Conservation (phyloP, 129 eudicot genomes). For the Lactuca sativa region DNA sequence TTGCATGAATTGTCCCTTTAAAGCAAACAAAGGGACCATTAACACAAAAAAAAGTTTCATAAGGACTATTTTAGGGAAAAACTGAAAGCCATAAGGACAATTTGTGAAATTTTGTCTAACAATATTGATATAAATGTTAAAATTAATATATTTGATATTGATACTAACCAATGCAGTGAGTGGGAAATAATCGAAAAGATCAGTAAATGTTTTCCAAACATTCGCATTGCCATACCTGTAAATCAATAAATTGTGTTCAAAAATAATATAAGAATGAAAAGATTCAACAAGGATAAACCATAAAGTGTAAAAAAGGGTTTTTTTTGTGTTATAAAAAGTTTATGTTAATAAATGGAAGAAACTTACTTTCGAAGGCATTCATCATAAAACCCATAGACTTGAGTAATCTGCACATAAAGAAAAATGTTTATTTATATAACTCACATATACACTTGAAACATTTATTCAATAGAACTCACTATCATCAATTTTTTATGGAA, state of each 20-base stretch:
- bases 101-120: neutral
- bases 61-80: no score
- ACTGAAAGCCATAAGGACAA: neutral
- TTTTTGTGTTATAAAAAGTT: no score
- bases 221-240: slow-evolving; percentile 78
- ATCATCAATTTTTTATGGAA: no score
- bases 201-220: slow-evolving; percentile 80
- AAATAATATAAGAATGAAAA: no score
- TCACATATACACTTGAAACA: no score
- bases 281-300: no score
- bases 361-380: slow-evolving; percentile 98
- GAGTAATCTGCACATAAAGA: slow-evolving; percentile 73
- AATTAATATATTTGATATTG: neutral
- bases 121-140: neutral
- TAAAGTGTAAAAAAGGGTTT: no score
- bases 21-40: no score
- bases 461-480: no score
- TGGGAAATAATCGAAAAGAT: slow-evolving; percentile 76
- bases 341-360: neutral
- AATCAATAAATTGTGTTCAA: neutral
- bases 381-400: slow-evolving; percentile 95
- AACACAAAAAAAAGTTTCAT: no score
- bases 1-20: no score
- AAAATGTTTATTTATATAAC: slow-evolving; percentile 2
- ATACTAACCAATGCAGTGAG: slow-evolving; percentile 73